phyloP scores from a whole-genome alignment of 768 basidiomycete species.

The Rhodotorula toruloides region DNA sequence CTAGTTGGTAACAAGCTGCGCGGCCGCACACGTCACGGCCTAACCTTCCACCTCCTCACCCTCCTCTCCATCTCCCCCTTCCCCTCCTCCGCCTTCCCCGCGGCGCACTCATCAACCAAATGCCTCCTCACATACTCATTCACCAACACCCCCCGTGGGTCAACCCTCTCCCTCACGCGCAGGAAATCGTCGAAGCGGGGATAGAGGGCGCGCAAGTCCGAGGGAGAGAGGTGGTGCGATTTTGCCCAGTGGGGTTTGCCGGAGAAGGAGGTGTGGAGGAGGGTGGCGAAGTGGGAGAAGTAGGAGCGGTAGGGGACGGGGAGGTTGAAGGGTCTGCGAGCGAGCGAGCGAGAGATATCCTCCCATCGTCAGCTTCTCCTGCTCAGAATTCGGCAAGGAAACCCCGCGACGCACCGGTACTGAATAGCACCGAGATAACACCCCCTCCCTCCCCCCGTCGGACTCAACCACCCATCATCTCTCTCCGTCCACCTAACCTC shows the following conservation, averaged over 20 bases:
- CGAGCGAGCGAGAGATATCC: conserved; percentile 56
- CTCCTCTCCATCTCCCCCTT: not conserved
- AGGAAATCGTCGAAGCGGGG: conserved; percentile 75
- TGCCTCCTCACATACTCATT: conserved; percentile 88
- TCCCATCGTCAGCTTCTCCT: conserved; percentile 38
- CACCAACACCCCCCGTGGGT: conserved; percentile 61
- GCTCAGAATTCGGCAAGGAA: not conserved
- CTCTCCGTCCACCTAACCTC: conserved; percentile 82
- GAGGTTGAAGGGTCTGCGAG: conserved; percentile 68
- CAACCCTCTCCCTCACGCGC: conserved; percentile 61
- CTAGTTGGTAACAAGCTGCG: not conserved
- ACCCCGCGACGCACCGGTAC: conserved; percentile 66
- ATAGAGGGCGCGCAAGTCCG: conserved; percentile 63
- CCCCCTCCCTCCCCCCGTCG: conserved; percentile 68
- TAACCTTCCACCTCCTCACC: conserved; percentile 21
- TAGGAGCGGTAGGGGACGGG: conserved; percentile 69
- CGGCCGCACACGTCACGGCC: not conserved
- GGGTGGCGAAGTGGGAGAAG: conserved; percentile 69
- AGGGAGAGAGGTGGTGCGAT: conserved; percentile 67
- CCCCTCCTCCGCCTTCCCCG: conserved; percentile 1
- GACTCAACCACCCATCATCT: conserved; percentile 93
- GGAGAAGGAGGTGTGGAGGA: conserved; percentile 58
- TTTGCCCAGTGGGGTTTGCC: conserved; percentile 98
- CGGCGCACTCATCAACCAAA: conserved; percentile 51
- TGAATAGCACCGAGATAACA: conserved; percentile 98